phyloP scores from a whole-genome alignment of 495 filamentous ascomycete species.

The Cladorrhinum samala region DNA sequence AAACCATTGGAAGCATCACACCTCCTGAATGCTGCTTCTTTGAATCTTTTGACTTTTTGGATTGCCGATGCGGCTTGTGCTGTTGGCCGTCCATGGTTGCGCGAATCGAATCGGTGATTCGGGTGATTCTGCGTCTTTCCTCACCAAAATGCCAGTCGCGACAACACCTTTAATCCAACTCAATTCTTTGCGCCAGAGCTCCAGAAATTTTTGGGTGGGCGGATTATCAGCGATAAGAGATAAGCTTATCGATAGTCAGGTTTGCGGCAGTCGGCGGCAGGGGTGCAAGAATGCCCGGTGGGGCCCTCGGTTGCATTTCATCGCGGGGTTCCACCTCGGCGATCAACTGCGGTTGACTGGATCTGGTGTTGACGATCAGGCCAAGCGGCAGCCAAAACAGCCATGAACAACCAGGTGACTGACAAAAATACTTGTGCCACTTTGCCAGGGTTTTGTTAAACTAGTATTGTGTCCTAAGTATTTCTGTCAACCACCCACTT shows the following conservation, averaged over 20 bases:
- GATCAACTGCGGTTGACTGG: too few relatives aligned
- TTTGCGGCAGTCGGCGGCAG: slow-evolving; percentile 8
- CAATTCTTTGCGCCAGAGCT: slow-evolving; percentile 14
- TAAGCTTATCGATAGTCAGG: slow-evolving; percentile 27
- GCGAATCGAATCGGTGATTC: slow-evolving; percentile 3
- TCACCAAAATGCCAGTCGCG: slow-evolving; percentile 9
- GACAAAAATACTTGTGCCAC: too few relatives aligned
- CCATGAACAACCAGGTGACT: too few relatives aligned
- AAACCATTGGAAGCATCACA: slow-evolving; percentile 14
- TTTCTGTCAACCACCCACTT: too few relatives aligned
- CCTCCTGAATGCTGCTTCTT: slow-evolving; percentile 55
- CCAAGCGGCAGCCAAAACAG: too few relatives aligned
- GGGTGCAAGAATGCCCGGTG: slow-evolving; percentile 2
- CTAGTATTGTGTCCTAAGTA: too few relatives aligned
- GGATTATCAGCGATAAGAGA: slow-evolving; percentile 8
- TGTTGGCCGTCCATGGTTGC: slow-evolving; percentile 68
- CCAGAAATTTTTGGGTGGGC: slow-evolving; percentile 28
- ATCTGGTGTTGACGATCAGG: too few relatives aligned
- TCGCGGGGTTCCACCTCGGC: too few relatives aligned
- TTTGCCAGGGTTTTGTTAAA: too few relatives aligned
- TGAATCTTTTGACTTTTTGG: slow-evolving; percentile 87
- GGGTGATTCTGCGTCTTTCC: slow-evolving; percentile 2
- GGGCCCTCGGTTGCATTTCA: neutral
- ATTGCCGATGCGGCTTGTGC: slow-evolving; percentile 78
- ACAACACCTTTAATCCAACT: neutral